These are phyloP conservation scores for Melampsora larici-populina DNA, from an alignment of 1,284 basidiomycete genomes.

Conservation along the genomic window DNA sequence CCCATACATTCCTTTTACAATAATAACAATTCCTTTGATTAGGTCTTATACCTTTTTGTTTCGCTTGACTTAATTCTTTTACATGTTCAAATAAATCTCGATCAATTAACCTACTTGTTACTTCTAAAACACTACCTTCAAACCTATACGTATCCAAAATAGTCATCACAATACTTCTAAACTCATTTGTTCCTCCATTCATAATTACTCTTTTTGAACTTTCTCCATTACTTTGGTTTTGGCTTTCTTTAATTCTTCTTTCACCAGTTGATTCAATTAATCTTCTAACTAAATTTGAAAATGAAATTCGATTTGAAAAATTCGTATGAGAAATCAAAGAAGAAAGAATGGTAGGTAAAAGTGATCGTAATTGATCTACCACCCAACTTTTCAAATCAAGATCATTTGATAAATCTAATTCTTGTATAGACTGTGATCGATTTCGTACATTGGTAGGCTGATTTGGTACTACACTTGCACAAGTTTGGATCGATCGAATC, in stretches of 20 bases:
- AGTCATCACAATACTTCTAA: conserved; percentile 79
- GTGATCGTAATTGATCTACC: conserved; percentile 63
- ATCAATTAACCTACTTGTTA: conserved; percentile 77
- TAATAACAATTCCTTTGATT: conserved; percentile 11
- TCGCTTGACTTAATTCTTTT: conserved; percentile 55
- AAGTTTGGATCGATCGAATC: conserved; percentile 70
- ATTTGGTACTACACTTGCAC: conserved; percentile 56
- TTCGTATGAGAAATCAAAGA: conserved; percentile 73
- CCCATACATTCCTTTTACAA: conserved; percentile 11
- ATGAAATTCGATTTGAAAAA: conserved; percentile 76
- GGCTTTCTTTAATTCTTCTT: conserved; percentile 10
- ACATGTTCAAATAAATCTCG: conserved; percentile 76
- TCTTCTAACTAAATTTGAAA: conserved; percentile 84
- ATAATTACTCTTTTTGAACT: conserved; percentile 52
- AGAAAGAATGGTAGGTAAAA: conserved; percentile 81
- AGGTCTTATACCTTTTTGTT: conserved; percentile 54
- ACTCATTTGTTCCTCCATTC: conserved; percentile 69
- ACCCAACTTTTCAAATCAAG: conserved; percentile 50
- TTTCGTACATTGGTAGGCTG: not conserved
- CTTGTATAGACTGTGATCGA: not conserved
- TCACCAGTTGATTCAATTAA: conserved; percentile 63
- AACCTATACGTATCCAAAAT: conserved; percentile 92
- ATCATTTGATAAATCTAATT: not conserved
- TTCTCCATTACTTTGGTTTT: conserved; percentile 57
- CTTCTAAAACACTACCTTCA: conserved; percentile 83